Percentiles rank a stretch among this genome's conserved stretches.
phyloP scores from a whole-genome alignment of 441 rosid species.

The Syzygium syzygioides region DNA sequence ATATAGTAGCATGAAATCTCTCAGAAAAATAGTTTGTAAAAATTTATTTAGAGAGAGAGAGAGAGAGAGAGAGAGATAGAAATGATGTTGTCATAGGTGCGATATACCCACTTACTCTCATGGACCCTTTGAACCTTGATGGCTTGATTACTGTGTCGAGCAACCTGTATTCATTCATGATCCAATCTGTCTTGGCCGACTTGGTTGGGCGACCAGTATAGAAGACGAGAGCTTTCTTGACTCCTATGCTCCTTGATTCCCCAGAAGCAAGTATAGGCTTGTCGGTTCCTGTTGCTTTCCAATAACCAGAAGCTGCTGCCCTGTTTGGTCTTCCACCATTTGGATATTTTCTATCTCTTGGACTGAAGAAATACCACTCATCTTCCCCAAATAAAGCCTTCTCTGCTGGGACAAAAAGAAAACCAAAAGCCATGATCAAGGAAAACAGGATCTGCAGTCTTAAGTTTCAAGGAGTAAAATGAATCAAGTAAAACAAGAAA shows the following conservation, averaged over 20 bases:
- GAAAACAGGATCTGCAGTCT: not conserved
- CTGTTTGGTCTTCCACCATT: slow-evolving; percentile 48
- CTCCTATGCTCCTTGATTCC: slow-evolving; percentile 31
- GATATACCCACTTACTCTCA: slow-evolving; percentile 38
- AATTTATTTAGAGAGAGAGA: not conserved
- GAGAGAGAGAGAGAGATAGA: not conserved
- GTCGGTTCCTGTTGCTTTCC: slow-evolving; percentile 49
- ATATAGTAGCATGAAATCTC: not conserved
- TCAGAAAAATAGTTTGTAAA: not conserved
- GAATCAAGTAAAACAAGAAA: not conserved
- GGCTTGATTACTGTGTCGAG: slow-evolving; percentile 16
- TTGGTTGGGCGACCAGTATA: slow-evolving; percentile 39
- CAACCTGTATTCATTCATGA: slow-evolving; percentile 46
- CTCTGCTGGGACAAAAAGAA: slow-evolving; percentile 17
- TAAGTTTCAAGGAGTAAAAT: not conserved
- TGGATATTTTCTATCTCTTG: slow-evolving; percentile 51
- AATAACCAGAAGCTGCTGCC: slow-evolving; percentile 45
- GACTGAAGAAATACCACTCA: slow-evolving; percentile 58
- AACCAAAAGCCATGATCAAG: not conserved
- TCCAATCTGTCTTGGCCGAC: slow-evolving; percentile 45
- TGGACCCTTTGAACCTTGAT: slow-evolving; percentile 27
- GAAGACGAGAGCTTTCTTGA: slow-evolving; percentile 49
- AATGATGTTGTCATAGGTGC: not conserved
- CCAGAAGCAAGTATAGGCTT: slow-evolving; percentile 30
- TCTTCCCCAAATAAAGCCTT: slow-evolving; percentile 47